Evolutionary conservation across 2,329 filamentous ascomycete species (phyloP), one percentile per base, ranked within the genome.

Genomic region (Apiospora malaysiana): DNA sequence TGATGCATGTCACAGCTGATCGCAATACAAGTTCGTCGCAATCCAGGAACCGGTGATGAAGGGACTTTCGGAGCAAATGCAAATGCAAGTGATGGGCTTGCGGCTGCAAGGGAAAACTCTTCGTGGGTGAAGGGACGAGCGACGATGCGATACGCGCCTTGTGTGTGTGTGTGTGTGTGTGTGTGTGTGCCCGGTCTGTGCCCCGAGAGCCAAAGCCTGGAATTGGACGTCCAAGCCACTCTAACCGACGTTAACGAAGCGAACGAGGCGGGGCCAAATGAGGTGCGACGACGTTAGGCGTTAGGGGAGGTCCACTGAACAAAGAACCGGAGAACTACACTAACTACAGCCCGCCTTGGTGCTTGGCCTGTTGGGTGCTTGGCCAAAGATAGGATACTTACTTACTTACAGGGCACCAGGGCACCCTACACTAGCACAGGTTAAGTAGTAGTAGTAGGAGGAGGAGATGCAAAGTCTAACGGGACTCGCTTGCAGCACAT

Each of bases 301-400:
- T 66, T 46, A 66, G 40, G 42, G 40, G 40, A 67, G 66, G 40
- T 27, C 66, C 66, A 67, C 66, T 67, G 45, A 67, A 67, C 66
- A 67, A 67, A 67, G 66, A 67, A 67, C 42, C 66, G 66, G 66
- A 67, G 66, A 67, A 45, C 40, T 40, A 21, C 56, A 63, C 56
- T 63, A 63, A 63, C 56, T 23, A n/a, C 23, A 63, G 56, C 32
- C 32, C 32, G 32, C 32, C 56, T 32, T 32, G 32, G 32, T 32
- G 32, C 56, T 63, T 40, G 32, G 32, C 56, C 56, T n/a, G n/a
- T n/a, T n/a, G n/a, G 32, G 32, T 32, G 32, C 56, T 63, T 40
- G 32, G 32, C 56, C 56, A 37, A 59, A 59, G 32, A 59, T 27
- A 59, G 27, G 9, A 16, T 46, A 46, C 43, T 3, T 32, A 32